A percentile compares a stretch with the other conserved stretches of the same genome.
phyloP scores from a whole-genome alignment of 345 rosid genomes.

The Rhodamnia rubescens region DNA sequence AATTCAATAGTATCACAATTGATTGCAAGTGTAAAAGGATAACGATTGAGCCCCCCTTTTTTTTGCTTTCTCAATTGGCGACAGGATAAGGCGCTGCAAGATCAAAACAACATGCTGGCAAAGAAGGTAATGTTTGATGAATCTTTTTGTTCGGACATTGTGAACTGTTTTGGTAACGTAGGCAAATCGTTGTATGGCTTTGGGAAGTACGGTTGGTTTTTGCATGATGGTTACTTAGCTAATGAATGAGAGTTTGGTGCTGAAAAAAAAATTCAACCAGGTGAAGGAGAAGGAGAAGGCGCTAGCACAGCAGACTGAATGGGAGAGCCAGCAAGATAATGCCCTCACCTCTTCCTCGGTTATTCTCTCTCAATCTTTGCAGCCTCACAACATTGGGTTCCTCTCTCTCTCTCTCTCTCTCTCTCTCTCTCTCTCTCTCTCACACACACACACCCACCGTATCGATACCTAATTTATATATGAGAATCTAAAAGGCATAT shows the following conservation, averaged over 20 bases:
- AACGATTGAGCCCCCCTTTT: too few species aligned
- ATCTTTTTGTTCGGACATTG: neutral
- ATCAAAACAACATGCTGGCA: constrained; percentile 52
- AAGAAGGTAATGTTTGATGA: constrained; percentile 42
- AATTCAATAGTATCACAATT: neutral
- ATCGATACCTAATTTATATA: neutral
- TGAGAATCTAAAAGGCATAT: neutral
- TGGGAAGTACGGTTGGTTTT: neutral
- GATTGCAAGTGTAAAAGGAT: neutral
- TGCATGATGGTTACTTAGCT: neutral
- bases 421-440: neutral
- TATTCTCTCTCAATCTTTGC: constrained; percentile 21
- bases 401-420: neutral
- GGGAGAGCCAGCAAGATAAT: constrained; percentile 13
- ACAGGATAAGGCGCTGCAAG: constrained; percentile 68
- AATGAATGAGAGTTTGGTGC: neutral
- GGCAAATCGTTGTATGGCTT: neutral
- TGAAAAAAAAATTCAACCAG: constrained; percentile 12
- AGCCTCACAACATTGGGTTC: constrained; percentile 32
- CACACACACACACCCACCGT: too few species aligned
- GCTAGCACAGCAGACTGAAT: constrained; percentile 14
- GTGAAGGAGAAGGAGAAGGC: constrained; percentile 67
- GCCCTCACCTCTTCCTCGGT: constrained; percentile 24
- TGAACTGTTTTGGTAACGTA: neutral
- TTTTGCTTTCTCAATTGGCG: neutral